These are phyloP conservation scores for Trichophyton benhamiae DNA, from an alignment of 2,329 filamentous ascomycete genomes.

Conservation along the genomic window DNA sequence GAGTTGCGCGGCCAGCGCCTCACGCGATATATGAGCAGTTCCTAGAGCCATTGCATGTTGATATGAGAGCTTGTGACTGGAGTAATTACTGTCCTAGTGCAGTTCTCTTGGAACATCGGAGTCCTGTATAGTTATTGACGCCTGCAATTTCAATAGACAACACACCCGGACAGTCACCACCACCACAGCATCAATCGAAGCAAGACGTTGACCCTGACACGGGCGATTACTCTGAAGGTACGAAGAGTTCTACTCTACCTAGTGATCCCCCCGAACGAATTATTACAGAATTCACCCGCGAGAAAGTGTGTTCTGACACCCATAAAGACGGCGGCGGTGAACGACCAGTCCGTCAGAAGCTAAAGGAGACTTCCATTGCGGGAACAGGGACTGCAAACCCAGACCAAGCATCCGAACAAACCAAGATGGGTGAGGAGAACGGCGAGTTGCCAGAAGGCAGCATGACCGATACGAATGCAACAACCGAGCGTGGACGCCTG, in stretches of 20 bases:
- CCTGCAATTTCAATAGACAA: neutral
- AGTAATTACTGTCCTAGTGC: neutral
- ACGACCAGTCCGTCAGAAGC: conserved; percentile 47
- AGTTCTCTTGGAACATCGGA: neutral
- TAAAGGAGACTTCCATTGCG: conserved; percentile 50
- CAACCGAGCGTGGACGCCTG: conserved; percentile 25
- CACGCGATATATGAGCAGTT: neutral
- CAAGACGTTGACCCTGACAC: neutral
- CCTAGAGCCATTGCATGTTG: neutral
- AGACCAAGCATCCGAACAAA: conserved; percentile 9
- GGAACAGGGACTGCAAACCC: conserved; percentile 14
- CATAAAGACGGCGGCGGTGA: conserved; percentile 34
- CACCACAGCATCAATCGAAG: neutral
- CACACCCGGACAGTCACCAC: neutral
- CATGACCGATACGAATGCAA: conserved; percentile 16
- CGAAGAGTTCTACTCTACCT: conserved; percentile 12
- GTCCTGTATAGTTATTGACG: neutral
- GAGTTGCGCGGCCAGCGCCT: neutral
- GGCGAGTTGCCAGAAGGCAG: conserved; percentile 10
- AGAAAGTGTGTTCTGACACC: conserved; percentile 13
- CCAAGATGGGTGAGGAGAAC: conserved; percentile 9
- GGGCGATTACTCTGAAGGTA: conserved; percentile 16
- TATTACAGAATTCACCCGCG: conserved; percentile 9
- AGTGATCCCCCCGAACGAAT: neutral
- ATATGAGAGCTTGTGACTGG: neutral